A percentile compares a stretch with the other conserved stretches of the same genome.
These are phyloP conservation scores for Eucalyptus sp. DNA, from an alignment of 345 rosid genomes.

Conservation along the genomic window DNA sequence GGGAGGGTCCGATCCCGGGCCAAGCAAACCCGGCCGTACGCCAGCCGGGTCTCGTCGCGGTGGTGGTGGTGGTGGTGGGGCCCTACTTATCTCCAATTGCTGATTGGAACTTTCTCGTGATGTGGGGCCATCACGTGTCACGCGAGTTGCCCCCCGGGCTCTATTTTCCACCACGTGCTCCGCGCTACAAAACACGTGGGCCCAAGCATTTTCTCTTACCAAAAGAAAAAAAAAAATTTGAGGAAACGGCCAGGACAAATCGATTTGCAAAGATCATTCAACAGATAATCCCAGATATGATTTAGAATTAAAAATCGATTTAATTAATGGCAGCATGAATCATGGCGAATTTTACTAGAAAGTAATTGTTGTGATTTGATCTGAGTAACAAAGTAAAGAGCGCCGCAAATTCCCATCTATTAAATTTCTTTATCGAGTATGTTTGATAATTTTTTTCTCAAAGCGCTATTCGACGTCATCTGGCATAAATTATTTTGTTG, in stretches of 20 bases:
- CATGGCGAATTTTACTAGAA: neutral
- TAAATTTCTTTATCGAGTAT: neutral
- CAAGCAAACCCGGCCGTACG: neutral
- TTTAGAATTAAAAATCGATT: neutral
- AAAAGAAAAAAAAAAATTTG: neutral
- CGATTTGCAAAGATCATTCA: neutral
- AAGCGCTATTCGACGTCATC: neutral
- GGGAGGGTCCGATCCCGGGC: neutral
- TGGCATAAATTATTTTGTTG: neutral
- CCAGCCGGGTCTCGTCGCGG: neutral
- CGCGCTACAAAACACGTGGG: neutral
- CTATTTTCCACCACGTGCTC: neutral
- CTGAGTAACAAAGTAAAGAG: neutral
- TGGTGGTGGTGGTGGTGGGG: neutral
- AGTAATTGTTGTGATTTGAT: neutral
- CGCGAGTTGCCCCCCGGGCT: neutral
- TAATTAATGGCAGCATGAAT: neutral
- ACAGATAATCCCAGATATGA: neutral
- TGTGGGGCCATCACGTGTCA: neutral
- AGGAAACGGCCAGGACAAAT: neutral
- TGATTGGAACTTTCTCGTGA: neutral
- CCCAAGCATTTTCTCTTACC: neutral
- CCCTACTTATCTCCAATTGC: neutral
- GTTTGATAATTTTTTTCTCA: neutral
- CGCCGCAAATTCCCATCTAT: neutral